phyloP scores from a whole-genome alignment of 164 flowering plant species.

The Hamamelis virginiana region DNA sequence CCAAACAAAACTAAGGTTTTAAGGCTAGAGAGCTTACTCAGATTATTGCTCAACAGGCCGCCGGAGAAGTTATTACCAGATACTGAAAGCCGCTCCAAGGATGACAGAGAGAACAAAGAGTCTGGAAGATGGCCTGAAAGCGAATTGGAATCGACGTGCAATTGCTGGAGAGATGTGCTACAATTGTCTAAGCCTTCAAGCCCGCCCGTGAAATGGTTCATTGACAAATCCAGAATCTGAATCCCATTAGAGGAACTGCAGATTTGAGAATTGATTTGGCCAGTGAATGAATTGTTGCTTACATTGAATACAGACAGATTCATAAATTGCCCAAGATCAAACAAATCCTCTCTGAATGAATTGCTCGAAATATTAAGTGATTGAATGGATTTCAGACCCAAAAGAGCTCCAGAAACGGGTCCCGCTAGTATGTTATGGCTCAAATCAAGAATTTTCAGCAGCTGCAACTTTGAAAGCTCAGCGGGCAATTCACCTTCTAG shows the following conservation, averaged over 20 bases:
- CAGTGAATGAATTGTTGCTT: conserved; percentile 69
- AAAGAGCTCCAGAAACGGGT: conserved; percentile 30
- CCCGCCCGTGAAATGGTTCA: conserved; percentile 54
- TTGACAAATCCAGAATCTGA: conserved; percentile 60
- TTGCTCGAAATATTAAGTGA: conserved; percentile 68
- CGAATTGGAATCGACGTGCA: conserved; percentile 51
- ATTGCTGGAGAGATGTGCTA: conserved; percentile 39
- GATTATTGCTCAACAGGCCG: conserved; percentile 51
- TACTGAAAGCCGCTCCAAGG: conserved; percentile 59
- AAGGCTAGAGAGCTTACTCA: conserved; percentile 67
- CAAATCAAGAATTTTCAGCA: conserved; percentile 66
- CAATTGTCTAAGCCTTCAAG: conserved; percentile 57
- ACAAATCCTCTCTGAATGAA: conserved; percentile 43
- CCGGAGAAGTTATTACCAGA: conserved; percentile 64
- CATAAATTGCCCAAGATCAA: conserved; percentile 33
- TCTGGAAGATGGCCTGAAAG: conserved; percentile 63
- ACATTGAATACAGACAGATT: conserved; percentile 49
- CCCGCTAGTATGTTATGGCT: conserved; percentile 64
- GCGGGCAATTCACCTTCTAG: conserved; percentile 56
- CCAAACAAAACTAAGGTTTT: conserved; percentile 39
- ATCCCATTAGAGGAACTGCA: conserved; percentile 45
- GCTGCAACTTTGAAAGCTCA: conserved; percentile 52
- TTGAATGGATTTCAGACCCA: conserved; percentile 40
- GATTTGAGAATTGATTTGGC: conserved; percentile 35
- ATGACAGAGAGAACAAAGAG: conserved; percentile 40